A percentile compares a stretch with the other conserved stretches of the same genome.
Evolutionary conservation across 768 basidiomycete species (phyloP).

Genomic region (Collybiopsis confluens): DNA sequence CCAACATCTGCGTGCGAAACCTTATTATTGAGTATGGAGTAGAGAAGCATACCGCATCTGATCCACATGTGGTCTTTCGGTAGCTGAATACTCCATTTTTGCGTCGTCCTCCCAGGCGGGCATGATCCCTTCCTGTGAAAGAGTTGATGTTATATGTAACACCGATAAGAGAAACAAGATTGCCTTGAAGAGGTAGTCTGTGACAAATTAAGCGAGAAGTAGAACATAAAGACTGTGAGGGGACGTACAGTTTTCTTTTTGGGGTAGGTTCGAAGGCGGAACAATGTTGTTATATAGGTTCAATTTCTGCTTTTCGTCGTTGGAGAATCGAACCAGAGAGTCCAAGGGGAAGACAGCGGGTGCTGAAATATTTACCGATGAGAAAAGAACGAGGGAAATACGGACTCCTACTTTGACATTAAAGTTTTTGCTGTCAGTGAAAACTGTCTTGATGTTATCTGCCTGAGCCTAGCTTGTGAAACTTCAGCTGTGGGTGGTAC

Average conservation of each 20-base stretch:
- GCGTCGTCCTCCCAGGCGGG: conserved; percentile 98
- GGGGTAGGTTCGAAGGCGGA: conserved; percentile 86
- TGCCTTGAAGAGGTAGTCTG: conserved; percentile 98
- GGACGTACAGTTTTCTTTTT: conserved; percentile 98
- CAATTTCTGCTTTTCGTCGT: conserved; percentile 86
- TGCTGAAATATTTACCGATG: conserved; percentile 58
- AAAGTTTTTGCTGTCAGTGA: conserved; percentile 88
- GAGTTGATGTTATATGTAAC: conserved; percentile 1
- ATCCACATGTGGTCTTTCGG: conserved; percentile 96
- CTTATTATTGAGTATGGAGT: no score
- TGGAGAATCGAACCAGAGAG: conserved; percentile 97
- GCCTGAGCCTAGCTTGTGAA: no score
- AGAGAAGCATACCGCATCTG: conserved; percentile 70
- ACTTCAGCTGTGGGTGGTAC: no score
- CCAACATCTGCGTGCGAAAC: conserved; percentile 74
- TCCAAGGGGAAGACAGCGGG: conserved; percentile 92
- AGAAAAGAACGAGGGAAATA: background rate
- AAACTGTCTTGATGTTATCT: conserved; percentile 85
- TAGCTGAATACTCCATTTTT: conserved; percentile 98
- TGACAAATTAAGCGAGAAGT: no score
- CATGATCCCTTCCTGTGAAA: conserved; percentile 80
- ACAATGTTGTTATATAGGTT: conserved; percentile 97
- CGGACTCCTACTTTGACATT: conserved; percentile 95
- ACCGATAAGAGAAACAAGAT: conserved; percentile 6
- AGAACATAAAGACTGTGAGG: no score